Evolutionary conservation across 2,329 filamentous ascomycete genomes (phyloP).

Genomic region (Diaporthe caulivora): DNA sequence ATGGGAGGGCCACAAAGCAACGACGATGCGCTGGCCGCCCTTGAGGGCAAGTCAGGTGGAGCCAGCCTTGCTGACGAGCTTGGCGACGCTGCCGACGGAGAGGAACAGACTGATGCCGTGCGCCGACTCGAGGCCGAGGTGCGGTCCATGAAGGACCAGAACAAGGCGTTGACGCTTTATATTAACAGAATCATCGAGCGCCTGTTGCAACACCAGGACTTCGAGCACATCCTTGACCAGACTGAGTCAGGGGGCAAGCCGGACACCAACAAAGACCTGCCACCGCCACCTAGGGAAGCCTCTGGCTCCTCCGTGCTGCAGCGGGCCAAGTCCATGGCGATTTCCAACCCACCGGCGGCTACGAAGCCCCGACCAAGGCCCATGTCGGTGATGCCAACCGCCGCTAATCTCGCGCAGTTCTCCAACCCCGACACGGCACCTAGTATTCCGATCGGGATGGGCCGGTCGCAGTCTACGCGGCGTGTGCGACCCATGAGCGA

Average conservation of each 20-base stretch:
- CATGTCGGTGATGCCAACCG: slow-evolving; percentile 66
- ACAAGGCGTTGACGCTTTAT: slow-evolving; percentile 96
- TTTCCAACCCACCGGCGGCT: slow-evolving; percentile 49
- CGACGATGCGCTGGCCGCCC: slow-evolving; percentile 73
- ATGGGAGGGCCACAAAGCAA: slow-evolving; percentile 67
- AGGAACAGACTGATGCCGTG: slow-evolving; percentile 63
- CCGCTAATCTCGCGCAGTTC: slow-evolving; percentile 53
- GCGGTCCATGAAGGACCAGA: slow-evolving; percentile 87
- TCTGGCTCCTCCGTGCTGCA: slow-evolving; percentile 66
- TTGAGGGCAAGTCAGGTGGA: slow-evolving; percentile 65
- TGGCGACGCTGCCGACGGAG: slow-evolving; percentile 73
- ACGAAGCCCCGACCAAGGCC: slow-evolving; percentile 64
- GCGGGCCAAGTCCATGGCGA: slow-evolving; percentile 72
- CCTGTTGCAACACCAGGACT: slow-evolving; percentile 92
- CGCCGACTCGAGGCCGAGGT: slow-evolving; percentile 83
- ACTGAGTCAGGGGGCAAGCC: slow-evolving; percentile 66
- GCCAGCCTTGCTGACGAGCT: slow-evolving; percentile 89
- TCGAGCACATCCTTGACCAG: slow-evolving; percentile 92
- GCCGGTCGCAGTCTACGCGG: slow-evolving; percentile 65
- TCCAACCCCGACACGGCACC: slow-evolving; percentile 79
- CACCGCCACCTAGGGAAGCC: slow-evolving; percentile 73
- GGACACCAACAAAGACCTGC: slow-evolving; percentile 86
- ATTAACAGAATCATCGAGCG: slow-evolving; percentile 99
- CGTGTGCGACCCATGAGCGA: slow-evolving; percentile 70
- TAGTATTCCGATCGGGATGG: slow-evolving; percentile 77